Base-by-base conservation (phyloP, 805 yeast species). In the Teunomyces stri region DNA sequence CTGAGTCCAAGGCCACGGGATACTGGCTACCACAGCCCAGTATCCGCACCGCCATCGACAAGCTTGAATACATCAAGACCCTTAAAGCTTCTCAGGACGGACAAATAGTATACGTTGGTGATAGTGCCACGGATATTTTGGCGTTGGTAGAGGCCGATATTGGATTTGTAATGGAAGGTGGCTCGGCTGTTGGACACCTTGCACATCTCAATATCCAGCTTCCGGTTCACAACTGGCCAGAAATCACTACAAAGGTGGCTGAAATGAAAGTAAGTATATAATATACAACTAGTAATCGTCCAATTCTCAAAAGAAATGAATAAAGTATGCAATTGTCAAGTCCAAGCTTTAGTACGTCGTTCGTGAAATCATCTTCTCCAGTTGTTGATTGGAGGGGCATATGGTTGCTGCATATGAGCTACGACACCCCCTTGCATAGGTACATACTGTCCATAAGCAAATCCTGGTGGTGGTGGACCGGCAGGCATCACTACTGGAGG, bases 91-190 rank as follows among this genome's bases (percentile, higher is more conserved):
- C 46, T 35, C 18, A 47, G 11, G 31, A 51, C 13, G 60, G 54
- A 15, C 52, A 54, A 0, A 43, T 72, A 1, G 60, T 72, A 18
- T 84, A 82, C 55, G 65, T 82, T 12, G 89, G 89, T 1, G 89
- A 84, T 54, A 80, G 87, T 47, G 56, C 76, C 0, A 82, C 87
- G 0, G 89, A 84, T 64, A 62, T 80, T 3, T 57, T 80, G 30
- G 70, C 82, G 0, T 62, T 83, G 60, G 48, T 78, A 10, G 69
- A 67, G 31, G 76, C 79, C 1, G 74, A 74, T 48, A 52, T 59
- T 13, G 85, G 84, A 0, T 60, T 81, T 3, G 66, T 77, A 0
- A 66, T 83, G 43, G 67, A 34, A 15, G 42, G 29, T 6, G 45
- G 42, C 3, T 34, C 38, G 5, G 39, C 42, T 5, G n/a, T 13